These are phyloP conservation scores for Heracleum sosnowskyi DNA, from an alignment of 129 eudicot species.

Conservation along the genomic window DNA sequence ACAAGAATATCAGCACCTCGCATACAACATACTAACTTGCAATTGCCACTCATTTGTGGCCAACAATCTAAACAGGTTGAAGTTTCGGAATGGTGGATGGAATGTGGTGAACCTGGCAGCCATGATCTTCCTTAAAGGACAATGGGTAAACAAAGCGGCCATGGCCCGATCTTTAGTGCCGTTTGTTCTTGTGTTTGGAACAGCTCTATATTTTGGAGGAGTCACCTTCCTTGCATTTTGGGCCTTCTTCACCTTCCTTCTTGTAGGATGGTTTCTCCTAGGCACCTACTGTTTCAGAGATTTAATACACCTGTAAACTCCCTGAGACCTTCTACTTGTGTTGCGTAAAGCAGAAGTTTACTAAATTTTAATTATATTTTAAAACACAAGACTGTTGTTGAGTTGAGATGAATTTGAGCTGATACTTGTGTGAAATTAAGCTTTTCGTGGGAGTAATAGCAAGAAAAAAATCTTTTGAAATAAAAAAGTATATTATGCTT, in stretches of 20 bases:
- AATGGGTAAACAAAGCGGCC: constrained; percentile 48
- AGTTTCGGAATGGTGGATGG: constrained; percentile 67
- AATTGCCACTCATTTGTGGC: constrained; percentile 95
- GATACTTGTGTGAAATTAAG: too few species aligned
- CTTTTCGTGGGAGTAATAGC: too few species aligned
- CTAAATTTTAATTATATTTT: not conserved
- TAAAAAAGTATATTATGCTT: too few species aligned
- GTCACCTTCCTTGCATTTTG: constrained; percentile 47
- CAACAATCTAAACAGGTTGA: constrained; percentile 69
- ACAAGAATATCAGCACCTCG: constrained; percentile 74
- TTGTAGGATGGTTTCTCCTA: constrained; percentile 83
- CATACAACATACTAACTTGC: constrained; percentile 79
- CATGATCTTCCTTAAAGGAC: constrained; percentile 66
- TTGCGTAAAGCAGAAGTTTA: constrained; percentile 16
- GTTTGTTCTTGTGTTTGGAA: constrained; percentile 39
- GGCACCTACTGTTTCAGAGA: constrained; percentile 78
- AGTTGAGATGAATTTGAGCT: not conserved
- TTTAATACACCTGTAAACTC: constrained; percentile 47
- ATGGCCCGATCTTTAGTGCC: constrained; percentile 52
- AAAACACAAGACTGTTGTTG: not conserved
- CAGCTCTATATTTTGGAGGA: constrained; percentile 72
- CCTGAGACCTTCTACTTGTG: constrained; percentile 9
- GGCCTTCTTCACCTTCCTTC: constrained; percentile 45
- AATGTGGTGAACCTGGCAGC: constrained; percentile 73
- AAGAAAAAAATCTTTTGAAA: too few species aligned